phyloP scores from a whole-genome alignment of 108 stramenopile species.

The Schizochytrium sp. region DNA sequence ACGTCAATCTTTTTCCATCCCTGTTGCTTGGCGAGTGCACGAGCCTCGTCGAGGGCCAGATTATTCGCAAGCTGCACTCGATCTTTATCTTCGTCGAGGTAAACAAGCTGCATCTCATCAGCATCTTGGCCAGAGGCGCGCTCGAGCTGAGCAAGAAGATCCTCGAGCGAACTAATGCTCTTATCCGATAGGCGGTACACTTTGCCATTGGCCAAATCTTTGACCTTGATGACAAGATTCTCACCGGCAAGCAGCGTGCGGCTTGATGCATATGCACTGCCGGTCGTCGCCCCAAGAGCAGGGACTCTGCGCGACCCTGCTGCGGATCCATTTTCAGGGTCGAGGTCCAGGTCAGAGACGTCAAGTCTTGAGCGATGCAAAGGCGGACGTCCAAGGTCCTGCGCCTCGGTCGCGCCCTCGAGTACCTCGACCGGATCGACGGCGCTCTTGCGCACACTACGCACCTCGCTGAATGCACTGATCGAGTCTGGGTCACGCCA shows the following conservation, averaged over 20 bases:
- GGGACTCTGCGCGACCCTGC: background rate
- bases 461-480: conserved; percentile 8
- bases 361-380: background rate
- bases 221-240: conserved; percentile 3
- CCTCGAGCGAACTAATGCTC: background rate
- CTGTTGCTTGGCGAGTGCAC: background rate
- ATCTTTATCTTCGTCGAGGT: background rate
- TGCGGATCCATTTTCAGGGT: background rate
- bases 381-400: background rate
- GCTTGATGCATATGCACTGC: background rate
- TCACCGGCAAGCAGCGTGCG: background rate
- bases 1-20: conserved; percentile 9
- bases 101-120: background rate
- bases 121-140: background rate
- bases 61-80: conserved; percentile 2
- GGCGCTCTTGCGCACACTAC: background rate
- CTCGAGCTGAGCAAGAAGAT: background rate
- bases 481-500: conserved; percentile 19
- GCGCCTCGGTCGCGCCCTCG: background rate
- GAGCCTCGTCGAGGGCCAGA: background rate
- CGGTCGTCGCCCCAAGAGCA: background rate
- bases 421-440: background rate
- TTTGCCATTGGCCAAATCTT: background rate
- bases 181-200: background rate
- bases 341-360: background rate